Conservation (phyloP, 345 rosid genomes). For the Linum usitatissimum region DNA sequence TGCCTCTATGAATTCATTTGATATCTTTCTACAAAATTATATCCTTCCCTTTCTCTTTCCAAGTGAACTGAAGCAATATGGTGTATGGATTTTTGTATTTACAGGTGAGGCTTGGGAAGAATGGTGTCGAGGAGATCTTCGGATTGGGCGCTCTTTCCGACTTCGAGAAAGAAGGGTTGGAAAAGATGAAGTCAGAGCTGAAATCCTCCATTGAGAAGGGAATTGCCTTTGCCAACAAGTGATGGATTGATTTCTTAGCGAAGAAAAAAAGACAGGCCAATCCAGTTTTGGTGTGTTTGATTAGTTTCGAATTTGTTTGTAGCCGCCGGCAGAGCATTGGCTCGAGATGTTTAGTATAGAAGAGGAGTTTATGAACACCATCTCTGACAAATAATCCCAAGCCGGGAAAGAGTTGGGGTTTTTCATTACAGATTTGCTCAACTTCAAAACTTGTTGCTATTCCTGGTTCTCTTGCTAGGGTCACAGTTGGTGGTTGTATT, state of each 20-base stretch:
- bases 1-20: background rate
- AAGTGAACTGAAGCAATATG: constrained; percentile 9
- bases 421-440: too few species aligned
- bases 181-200: constrained; percentile 61
- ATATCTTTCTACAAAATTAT: too few species aligned
- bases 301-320: background rate
- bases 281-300: background rate
- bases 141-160: constrained; percentile 73
- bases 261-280: background rate
- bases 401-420: background rate
- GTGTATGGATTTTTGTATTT: background rate
- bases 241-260: background rate
- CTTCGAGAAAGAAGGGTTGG: constrained; percentile 58
- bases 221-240: constrained; percentile 47
- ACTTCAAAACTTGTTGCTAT: background rate
- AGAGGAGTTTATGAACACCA: background rate
- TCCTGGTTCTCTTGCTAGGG: background rate
- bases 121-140: constrained; percentile 64
- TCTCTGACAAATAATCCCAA: background rate
- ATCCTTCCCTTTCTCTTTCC: too few species aligned
- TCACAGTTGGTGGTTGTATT: too few species aligned
- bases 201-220: constrained; percentile 67
- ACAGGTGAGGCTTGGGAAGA: constrained; percentile 79
- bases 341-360: background rate
- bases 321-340: background rate